Base-by-base conservation (phyloP, 2,329 filamentous ascomycete genomes). In the Fusarium torulosum region DNA sequence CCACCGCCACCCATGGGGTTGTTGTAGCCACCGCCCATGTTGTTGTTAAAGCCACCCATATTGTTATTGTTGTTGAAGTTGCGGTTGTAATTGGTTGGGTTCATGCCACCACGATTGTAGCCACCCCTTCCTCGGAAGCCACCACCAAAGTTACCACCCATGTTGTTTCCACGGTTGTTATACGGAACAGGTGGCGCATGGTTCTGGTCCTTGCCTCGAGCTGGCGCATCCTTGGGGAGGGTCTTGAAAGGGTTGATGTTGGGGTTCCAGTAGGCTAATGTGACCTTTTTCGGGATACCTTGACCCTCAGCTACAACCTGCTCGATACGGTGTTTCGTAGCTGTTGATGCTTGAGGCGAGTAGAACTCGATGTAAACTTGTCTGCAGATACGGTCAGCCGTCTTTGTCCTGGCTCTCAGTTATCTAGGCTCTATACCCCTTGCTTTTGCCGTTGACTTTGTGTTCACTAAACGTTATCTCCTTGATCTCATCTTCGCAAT, bases 361-460 rank as follows among this genome's bases (percentile, higher is more conserved):
- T 86, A 85, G 73, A 98, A 94, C 73, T 97, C 93, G 44, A 98
- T 82, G 75, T 94, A 98, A 7, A 91, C 93, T 85, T 90, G 88
- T 10, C 88, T 89, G 66, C 44, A 31, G 14, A 29, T 42, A 41
- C 7, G 19, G 19, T 55, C 25, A 53, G 65, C 73, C 47, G 62
- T 53, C 33, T 42, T 44, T 21, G 27, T 31, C 29, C n/a, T 45
- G 6, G 19, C 15, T 13, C 11, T 21, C 7, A 41, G 33, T 14
- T 17, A 11, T 20, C 37, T n/a, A 17, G 41, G 15, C 41, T 21
- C 4, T 50, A 6, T 85, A 97, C 94, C 96, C 95, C 83, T 98
- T 97, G 80, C 93, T 97, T 82, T 99, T 99, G 72, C 96, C 96
- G 72, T 99, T 99, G 46, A 98, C 94, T 78, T 99, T 99, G 80